A percentile compares a stretch with the other conserved stretches of the same genome.
Evolutionary conservation across 192 early-diverging fungal species (phyloP).

Genomic region (Ambispora gerdemannii): DNA sequence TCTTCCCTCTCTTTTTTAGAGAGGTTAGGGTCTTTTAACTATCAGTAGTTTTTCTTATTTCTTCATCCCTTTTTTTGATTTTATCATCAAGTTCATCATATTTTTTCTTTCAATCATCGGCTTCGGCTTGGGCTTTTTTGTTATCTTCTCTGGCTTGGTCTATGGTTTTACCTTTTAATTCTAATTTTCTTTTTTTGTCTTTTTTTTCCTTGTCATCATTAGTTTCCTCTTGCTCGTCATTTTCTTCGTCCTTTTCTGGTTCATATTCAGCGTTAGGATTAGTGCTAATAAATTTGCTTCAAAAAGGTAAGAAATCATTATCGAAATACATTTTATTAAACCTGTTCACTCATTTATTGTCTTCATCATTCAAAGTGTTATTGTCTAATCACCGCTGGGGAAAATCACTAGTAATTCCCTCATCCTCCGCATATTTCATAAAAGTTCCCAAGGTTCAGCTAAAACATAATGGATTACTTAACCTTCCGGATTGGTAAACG

Average conservation of each 20-base stretch:
- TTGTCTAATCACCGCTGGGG: not conserved
- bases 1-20: not conserved
- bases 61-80: not conserved
- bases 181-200: not conserved
- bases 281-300: not conserved
- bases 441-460: conserved; percentile 6
- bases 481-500: not conserved
- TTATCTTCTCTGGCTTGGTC: not conserved
- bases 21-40: not conserved
- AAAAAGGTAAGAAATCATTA: conserved; percentile 9
- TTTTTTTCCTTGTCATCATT: no score
- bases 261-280: not conserved
- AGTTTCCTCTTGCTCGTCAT: not conserved
- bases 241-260: not conserved
- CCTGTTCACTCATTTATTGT: conserved; percentile 8
- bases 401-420: not conserved
- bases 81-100: not conserved
- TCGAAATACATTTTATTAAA: conserved; percentile 12
- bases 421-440: not conserved
- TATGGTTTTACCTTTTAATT: not conserved
- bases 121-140: not conserved
- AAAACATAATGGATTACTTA: conserved; percentile 17
- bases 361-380: not conserved
- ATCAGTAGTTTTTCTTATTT: not conserved
- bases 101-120: not conserved